Percentiles rank a stretch among this genome's conserved stretches.
phyloP scores from a whole-genome alignment of 2,329 filamentous ascomycete genomes.

The Colletotrichum phormii region DNA sequence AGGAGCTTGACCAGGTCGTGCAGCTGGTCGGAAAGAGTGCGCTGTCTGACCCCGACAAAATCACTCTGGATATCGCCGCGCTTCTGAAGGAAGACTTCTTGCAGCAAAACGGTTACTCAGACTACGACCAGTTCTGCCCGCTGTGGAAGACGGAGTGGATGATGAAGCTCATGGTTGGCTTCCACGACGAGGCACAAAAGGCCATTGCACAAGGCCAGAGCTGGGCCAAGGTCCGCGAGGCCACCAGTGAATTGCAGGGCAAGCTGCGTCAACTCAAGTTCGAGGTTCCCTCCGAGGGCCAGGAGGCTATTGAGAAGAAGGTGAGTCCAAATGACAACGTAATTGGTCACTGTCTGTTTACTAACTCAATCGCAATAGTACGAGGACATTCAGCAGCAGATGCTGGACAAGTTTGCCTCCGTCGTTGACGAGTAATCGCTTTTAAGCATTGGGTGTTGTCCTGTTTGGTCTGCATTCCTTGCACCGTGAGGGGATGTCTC shows the following conservation, averaged over 20 bases:
- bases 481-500: slow-evolving; percentile 18
- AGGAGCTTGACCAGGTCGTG: slow-evolving; percentile 98
- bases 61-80: slow-evolving; percentile 91
- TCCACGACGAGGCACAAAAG: slow-evolving; percentile 98
- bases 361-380: slow-evolving; percentile 71
- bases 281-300: slow-evolving; percentile 86
- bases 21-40: slow-evolving; percentile 98
- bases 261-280: slow-evolving; percentile 96
- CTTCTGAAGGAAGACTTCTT: slow-evolving; percentile 98
- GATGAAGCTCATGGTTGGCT: slow-evolving; percentile 99
- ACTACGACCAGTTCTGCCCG: slow-evolving; percentile 99
- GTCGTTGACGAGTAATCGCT: slow-evolving; percentile 87
- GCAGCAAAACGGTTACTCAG: slow-evolving; percentile 98
- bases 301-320: slow-evolving; percentile 87
- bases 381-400: slow-evolving; percentile 88
- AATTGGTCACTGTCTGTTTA: slow-evolving; percentile 38
- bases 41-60: slow-evolving; percentile 96
- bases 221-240: slow-evolving; percentile 94
- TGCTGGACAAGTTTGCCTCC: slow-evolving; percentile 97
- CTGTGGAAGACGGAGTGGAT: slow-evolving; percentile 99
- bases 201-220: slow-evolving; percentile 89
- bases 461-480: slow-evolving; percentile 27
- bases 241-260: slow-evolving; percentile 86
- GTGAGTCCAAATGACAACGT: slow-evolving; percentile 57
- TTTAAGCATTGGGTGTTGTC: slow-evolving; percentile 2